Base-by-base conservation (phyloP, 352 stramenopile species). In the Globisporangium splendens region DNA sequence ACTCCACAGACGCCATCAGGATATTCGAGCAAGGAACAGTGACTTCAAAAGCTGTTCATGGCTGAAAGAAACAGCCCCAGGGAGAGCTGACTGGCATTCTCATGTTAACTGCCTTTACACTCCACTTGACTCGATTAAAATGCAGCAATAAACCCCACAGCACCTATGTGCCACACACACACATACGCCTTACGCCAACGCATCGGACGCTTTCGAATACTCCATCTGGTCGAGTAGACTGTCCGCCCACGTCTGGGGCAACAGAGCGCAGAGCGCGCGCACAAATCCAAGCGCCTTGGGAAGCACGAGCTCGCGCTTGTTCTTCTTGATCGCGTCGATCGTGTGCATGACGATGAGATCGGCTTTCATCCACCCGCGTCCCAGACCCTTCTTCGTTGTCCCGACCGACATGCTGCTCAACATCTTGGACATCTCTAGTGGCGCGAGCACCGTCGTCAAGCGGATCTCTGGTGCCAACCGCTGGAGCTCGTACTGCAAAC, bases 181-280 rank as follows among this genome's bases (percentile, higher is more conserved):
- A 8, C 24, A 41, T 15, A 24, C 47, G 31, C 21, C 24, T 5
- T 14, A 3, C 28, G 15, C 12, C 31, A 17, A 61, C 35, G 48
- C 48, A 43, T 20, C 15, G 43, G 41, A 48, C 50, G 21, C 41
- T 28, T 31, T 42, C 20, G 49, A 54, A 53, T 62, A 65, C 59
- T 61, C 50, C n/a, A 65, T 20, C 53, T 41, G 20, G 28, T 65
- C 46, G 24, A 65, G 53, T 38, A 65, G 53, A 24, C 49, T 62
- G 53, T 65, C 54, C 15, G 53, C 21, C 59, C 59, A 65, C 38
- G 59, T 7, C n/a, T 62, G 59, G 46, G 59, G 59, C 38, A 65
- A 38, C 28, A 61, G n/a, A 18, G 13, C 13, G 14, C 59, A 48
- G 13, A 65, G 38, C 39, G 28, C 20, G 41, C 28, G 39, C 24